These are phyloP conservation scores for Xenosphaeropsis pyriputrescens DNA, from an alignment of 2,329 filamentous ascomycete genomes.

Conservation along the genomic window DNA sequence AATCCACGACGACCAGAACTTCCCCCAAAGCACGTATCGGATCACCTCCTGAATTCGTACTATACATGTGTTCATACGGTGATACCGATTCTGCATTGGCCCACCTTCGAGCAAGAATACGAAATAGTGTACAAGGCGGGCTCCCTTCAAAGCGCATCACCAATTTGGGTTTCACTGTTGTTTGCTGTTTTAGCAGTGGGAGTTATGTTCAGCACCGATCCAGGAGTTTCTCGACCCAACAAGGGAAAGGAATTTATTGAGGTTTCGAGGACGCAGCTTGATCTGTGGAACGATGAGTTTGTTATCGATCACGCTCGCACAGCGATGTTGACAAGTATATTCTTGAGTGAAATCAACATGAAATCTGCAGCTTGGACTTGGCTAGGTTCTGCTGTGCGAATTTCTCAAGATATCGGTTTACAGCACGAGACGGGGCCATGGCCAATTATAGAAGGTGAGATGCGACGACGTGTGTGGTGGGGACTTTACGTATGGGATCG, in stretches of 20 bases:
- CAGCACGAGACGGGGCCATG: slow-evolving; percentile 62
- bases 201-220: slow-evolving; percentile 51
- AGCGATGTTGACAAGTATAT: slow-evolving; percentile 61
- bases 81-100: slow-evolving; percentile 81
- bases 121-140: slow-evolving; percentile 60
- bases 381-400: slow-evolving; percentile 65
- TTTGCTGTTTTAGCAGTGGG: slow-evolving; percentile 77
- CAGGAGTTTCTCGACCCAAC: slow-evolving; percentile 35
- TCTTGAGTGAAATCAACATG: slow-evolving; percentile 72
- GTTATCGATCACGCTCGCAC: slow-evolving; percentile 62
- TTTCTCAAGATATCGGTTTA: slow-evolving; percentile 72
- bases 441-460: slow-evolving; percentile 66
- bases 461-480: slow-evolving; percentile 87
- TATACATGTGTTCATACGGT: slow-evolving; percentile 63
- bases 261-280: slow-evolving; percentile 51
- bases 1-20: slow-evolving; percentile 45
- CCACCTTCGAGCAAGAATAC: slow-evolving; percentile 61
- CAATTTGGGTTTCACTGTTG: slow-evolving; percentile 65
- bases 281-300: slow-evolving; percentile 71
- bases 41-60: slow-evolving; percentile 63
- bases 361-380: slow-evolving; percentile 78
- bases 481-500: slow-evolving; percentile 82
- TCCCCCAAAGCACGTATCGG: slow-evolving; percentile 54
- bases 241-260: slow-evolving; percentile 57
- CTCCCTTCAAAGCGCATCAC: slow-evolving; percentile 41